Evolutionary conservation across 2,329 filamentous ascomycete genomes (phyloP).

Genomic region (Byssothecium circinans): DNA sequence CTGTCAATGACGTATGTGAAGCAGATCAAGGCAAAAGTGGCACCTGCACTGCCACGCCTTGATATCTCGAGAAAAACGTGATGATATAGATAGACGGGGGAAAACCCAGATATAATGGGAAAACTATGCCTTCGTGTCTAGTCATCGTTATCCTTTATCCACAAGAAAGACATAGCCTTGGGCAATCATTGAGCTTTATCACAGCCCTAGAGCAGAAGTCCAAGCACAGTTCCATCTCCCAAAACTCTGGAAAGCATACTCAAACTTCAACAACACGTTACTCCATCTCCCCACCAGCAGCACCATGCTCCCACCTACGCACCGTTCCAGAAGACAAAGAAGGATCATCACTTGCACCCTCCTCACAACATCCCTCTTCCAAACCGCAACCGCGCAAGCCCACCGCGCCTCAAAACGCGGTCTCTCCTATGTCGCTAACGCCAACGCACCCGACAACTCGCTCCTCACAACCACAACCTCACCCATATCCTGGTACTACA

Average conservation of each 20-base stretch:
- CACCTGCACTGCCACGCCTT: conserved; percentile 8
- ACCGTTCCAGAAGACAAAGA: background rate
- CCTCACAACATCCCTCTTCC: background rate
- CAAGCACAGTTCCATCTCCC: background rate
- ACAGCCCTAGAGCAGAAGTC: background rate
- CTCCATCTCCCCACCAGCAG: background rate
- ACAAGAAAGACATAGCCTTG: no score
- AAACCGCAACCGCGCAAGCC: background rate
- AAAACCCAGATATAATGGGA: background rate
- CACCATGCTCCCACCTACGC: background rate
- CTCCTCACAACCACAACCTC: conserved; percentile 62
- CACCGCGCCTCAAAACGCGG: conserved; percentile 62
- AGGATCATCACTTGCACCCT: background rate
- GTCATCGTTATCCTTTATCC: no score
- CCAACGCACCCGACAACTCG: conserved; percentile 61
- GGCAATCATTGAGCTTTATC: no score
- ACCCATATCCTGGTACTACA: conserved; percentile 82
- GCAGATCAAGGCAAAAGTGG: background rate
- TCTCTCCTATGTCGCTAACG: conserved; percentile 67
- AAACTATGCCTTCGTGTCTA: background rate
- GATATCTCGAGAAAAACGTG: background rate
- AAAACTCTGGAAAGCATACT: background rate
- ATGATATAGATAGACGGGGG: background rate
- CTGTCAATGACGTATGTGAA: conserved; percentile 11
- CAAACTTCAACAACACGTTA: no score